A percentile compares a stretch with the other conserved stretches of the same genome.
Evolutionary conservation across 1,284 basidiomycete species (phyloP).

Genomic region (Fomes fomentarius): DNA sequence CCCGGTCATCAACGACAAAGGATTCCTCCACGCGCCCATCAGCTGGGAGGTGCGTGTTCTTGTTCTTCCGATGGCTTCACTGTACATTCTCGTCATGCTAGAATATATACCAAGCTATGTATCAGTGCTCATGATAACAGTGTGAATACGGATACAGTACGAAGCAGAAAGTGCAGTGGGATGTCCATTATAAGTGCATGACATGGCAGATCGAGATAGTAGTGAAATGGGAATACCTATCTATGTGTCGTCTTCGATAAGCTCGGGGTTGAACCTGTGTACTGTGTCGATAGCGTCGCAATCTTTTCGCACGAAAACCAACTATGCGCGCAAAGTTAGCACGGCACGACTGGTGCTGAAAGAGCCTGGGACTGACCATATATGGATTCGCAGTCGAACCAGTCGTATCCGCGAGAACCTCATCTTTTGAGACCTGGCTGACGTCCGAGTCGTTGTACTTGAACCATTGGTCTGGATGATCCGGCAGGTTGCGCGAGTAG

Average conservation of each 20-base stretch:
- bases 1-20: conserved; percentile 43
- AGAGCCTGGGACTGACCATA: conserved; percentile 58
- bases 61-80: too few species aligned
- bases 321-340: too few species aligned
- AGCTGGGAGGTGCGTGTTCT: conserved; percentile 51
- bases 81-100: too few species aligned
- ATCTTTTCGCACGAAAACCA: conserved; percentile 81
- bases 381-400: conserved; percentile 84
- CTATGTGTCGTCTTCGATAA: conserved; percentile 25
- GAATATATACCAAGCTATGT: too few species aligned
- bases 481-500: conserved; percentile 81
- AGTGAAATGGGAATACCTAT: too few species aligned
- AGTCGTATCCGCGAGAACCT: conserved; percentile 80
- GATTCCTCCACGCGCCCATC: conserved; percentile 47
- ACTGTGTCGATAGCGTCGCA: conserved; percentile 78
- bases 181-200: too few species aligned
- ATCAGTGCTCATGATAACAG: too few species aligned
- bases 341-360: not conserved
- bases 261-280: conserved; percentile 53
- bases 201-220: too few species aligned
- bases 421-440: conserved; percentile 69
- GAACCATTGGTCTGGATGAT: conserved; percentile 85
- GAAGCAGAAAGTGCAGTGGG: too few species aligned
- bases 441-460: conserved; percentile 94
- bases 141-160: too few species aligned